These are phyloP conservation scores for Salix purpurea DNA, from an alignment of 345 rosid genomes.

Conservation along the genomic window DNA sequence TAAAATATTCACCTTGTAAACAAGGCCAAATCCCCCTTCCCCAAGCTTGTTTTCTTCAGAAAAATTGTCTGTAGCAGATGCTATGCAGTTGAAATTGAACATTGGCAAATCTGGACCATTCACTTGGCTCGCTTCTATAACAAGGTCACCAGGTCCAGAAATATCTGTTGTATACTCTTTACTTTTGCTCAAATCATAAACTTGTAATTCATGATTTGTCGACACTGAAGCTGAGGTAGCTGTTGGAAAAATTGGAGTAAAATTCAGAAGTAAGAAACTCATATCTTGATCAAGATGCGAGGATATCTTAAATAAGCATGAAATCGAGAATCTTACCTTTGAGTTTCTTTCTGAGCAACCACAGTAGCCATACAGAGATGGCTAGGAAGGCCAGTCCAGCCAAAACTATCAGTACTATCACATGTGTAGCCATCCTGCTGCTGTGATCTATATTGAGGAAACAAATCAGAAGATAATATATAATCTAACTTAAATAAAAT, in stretches of 20 bases:
- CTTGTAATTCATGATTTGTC: conserved; percentile 25
- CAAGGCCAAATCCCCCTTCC: not conserved
- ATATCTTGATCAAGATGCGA: not conserved
- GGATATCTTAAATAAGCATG: no score
- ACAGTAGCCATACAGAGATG: conserved; percentile 29
- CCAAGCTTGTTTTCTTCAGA: not conserved
- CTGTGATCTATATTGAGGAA: conserved; percentile 26
- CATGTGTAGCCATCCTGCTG: conserved; percentile 32
- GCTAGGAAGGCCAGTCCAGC: conserved; percentile 37
- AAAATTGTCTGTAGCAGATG: not conserved
- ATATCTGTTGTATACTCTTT: conserved; percentile 41
- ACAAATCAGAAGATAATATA: not conserved
- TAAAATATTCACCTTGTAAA: not conserved
- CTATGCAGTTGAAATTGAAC: conserved; percentile 39
- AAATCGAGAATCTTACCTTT: conserved; percentile 36
- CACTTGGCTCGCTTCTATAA: conserved; percentile 42
- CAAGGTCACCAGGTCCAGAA: conserved; percentile 38
- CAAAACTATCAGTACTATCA: conserved; percentile 35
- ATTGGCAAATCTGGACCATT: conserved; percentile 49
- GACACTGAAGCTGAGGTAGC: conserved; percentile 23
- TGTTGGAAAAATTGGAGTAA: conserved; percentile 14
- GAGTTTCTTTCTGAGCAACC: conserved; percentile 40
- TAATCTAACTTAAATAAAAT: not conserved
- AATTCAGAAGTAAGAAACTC: not conserved
- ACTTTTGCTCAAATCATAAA: conserved; percentile 24